phyloP scores from a whole-genome alignment of 495 filamentous ascomycete genomes.

The Rhypophila decipiens region DNA sequence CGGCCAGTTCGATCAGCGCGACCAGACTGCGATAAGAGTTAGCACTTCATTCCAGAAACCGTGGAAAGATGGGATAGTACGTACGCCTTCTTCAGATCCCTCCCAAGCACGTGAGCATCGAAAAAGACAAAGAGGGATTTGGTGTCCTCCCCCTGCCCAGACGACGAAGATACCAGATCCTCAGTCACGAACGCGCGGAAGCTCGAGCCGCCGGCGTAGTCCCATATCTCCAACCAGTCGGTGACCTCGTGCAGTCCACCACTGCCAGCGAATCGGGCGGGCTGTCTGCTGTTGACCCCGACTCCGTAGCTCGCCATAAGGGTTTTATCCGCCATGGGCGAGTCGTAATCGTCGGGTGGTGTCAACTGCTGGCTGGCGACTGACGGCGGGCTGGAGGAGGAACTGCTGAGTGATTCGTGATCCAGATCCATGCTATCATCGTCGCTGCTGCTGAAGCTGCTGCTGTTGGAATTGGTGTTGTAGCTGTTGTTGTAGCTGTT shows the following conservation, averaged over 20 bases:
- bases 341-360: slow-evolving; percentile 32
- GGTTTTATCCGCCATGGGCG: slow-evolving; percentile 14
- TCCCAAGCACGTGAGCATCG: slow-evolving; percentile 56
- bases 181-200: slow-evolving; percentile 78
- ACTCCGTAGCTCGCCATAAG: slow-evolving; percentile 9
- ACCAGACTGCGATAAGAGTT: slow-evolving; percentile 72
- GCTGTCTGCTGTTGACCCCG: slow-evolving; percentile 4
- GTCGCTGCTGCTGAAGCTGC: slow-evolving; percentile 13
- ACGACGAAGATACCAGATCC: too few species aligned
- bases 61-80: slow-evolving; percentile 24
- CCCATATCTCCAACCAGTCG: slow-evolving; percentile 74
- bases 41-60: slow-evolving; percentile 15
- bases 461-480: slow-evolving; percentile 1
- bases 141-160: slow-evolving; percentile 34
- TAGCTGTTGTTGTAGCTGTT: slow-evolving; percentile 26
- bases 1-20: slow-evolving; percentile 82
- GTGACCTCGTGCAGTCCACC: slow-evolving; percentile 22
- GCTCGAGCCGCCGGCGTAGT: slow-evolving; percentile 74
- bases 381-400: too few species aligned
- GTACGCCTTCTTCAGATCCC: slow-evolving; percentile 84
- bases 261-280: slow-evolving; percentile 1
- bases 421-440: neutral
- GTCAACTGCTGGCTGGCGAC: slow-evolving; percentile 29
- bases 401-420: too few species aligned
- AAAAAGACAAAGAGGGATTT: slow-evolving; percentile 86